These are phyloP conservation scores for Alternaria tenuissima DNA, from an alignment of 2,329 filamentous ascomycete species.

Conservation along the genomic window DNA sequence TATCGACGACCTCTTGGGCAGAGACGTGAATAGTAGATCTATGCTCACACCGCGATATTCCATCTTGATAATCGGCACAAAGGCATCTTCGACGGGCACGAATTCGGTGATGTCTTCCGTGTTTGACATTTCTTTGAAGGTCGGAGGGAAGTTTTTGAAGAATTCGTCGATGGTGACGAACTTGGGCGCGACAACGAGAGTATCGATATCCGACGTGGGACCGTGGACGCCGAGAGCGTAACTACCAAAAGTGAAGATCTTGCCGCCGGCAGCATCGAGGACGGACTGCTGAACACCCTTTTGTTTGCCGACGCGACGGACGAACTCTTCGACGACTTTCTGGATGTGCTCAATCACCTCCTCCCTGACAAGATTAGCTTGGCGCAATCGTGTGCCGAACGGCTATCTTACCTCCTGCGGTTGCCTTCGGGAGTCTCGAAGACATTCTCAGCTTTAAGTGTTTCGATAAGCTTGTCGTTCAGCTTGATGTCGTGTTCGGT, in stretches of 20 bases:
- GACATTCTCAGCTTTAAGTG: slow-evolving; percentile 88
- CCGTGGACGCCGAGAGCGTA: slow-evolving; percentile 94
- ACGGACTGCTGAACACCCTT: slow-evolving; percentile 79
- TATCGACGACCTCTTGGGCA: slow-evolving; percentile 53
- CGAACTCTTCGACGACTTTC: slow-evolving; percentile 83
- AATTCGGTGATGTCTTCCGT: slow-evolving; percentile 84
- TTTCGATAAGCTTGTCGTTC: slow-evolving; percentile 80
- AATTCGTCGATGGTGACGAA: slow-evolving; percentile 91
- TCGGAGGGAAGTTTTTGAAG: slow-evolving; percentile 84
- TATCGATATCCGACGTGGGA: slow-evolving; percentile 96
- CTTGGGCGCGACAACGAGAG: slow-evolving; percentile 88
- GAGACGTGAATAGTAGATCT: slow-evolving; percentile 76
- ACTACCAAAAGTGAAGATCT: slow-evolving; percentile 95
- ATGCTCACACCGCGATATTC: slow-evolving; percentile 91
- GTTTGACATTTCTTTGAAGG: slow-evolving; percentile 79
- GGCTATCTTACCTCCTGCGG: slow-evolving; percentile 71
- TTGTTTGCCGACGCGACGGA: slow-evolving; percentile 77
- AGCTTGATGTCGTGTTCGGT: slow-evolving; percentile 78
- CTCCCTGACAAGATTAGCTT: slow-evolving; percentile 60
- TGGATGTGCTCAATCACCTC: slow-evolving; percentile 80
- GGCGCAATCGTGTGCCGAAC: neutral
- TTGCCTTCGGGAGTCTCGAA: slow-evolving; percentile 88
- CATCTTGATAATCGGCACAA: slow-evolving; percentile 97
- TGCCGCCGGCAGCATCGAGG: slow-evolving; percentile 84
- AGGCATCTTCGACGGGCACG: slow-evolving; percentile 85